Percentiles rank a stretch among this genome's conserved stretches.
phyloP scores from a whole-genome alignment of 768 basidiomycete species.

The Amanita thiersii region DNA sequence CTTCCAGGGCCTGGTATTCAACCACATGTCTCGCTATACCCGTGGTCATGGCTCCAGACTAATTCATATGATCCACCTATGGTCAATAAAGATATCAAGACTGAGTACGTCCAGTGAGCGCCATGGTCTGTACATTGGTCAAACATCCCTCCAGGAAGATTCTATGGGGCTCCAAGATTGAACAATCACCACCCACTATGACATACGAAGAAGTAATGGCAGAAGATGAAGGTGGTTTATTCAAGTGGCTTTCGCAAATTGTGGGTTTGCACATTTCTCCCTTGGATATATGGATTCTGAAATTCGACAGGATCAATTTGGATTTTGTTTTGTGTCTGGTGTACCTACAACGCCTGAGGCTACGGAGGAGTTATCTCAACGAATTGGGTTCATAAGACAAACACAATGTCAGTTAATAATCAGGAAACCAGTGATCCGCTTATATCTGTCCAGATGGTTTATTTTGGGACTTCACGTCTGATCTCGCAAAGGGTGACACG shows the following conservation, averaged over 20 bases:
- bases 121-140: background rate
- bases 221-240: slow-evolving; percentile 53
- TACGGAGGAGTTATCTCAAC: slow-evolving; percentile 68
- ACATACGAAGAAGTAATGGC: slow-evolving; percentile 69
- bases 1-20: slow-evolving; percentile 45
- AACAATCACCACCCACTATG: slow-evolving; percentile 66
- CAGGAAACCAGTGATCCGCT: slow-evolving; percentile 3
- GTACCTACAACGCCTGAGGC: slow-evolving; percentile 77
- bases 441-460: slow-evolving; percentile 57
- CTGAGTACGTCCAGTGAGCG: slow-evolving; percentile 30
- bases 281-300: background rate
- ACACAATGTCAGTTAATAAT: slow-evolving; percentile 41
- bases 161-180: slow-evolving; percentile 77
- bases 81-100: slow-evolving; percentile 15
- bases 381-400: slow-evolving; percentile 85
- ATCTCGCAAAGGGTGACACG: slow-evolving; percentile 85
- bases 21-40: slow-evolving; percentile 75
- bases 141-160: slow-evolving; percentile 39
- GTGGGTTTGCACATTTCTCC: slow-evolving; percentile 33
- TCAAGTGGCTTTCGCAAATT: slow-evolving; percentile 75
- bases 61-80: slow-evolving; percentile 77
- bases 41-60: slow-evolving; percentile 75
- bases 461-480: slow-evolving; percentile 96
- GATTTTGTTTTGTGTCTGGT: slow-evolving; percentile 81
- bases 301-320: slow-evolving; percentile 61